Conservation (phyloP, 2,329 filamentous ascomycete genomes). For the Ophiobolus disseminans region DNA sequence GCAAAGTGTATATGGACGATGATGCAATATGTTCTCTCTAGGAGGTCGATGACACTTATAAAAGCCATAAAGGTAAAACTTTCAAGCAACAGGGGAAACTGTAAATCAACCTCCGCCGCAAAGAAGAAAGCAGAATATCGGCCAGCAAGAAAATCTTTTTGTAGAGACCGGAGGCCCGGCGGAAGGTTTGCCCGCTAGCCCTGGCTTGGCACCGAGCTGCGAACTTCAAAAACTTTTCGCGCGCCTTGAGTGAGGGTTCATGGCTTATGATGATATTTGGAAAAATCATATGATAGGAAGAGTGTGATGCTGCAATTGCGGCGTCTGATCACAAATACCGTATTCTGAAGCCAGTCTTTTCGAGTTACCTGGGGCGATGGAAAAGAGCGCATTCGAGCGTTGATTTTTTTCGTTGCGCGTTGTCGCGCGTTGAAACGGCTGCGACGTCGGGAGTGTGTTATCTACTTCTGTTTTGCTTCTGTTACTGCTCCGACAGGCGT, state of each 20-base stretch:
- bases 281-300: constrained; percentile 54
- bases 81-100: constrained; percentile 81
- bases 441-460: constrained; percentile 16
- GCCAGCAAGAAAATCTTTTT: constrained; percentile 29
- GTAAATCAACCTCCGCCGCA: constrained; percentile 76
- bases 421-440: constrained; percentile 14
- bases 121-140: constrained; percentile 67
- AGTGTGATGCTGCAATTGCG: constrained; percentile 41
- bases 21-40: constrained; percentile 78
- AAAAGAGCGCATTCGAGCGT: constrained; percentile 11
- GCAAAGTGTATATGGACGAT: constrained; percentile 53
- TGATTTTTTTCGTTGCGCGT: constrained; percentile 14
- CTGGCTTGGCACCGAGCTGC: not conserved
- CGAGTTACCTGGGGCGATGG: not conserved
- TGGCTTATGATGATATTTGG: constrained; percentile 48
- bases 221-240: constrained; percentile 11
- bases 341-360: constrained; percentile 26
- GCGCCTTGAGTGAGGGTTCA: no score
- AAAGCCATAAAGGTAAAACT: constrained; percentile 56
- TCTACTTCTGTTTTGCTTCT: constrained; percentile 13
- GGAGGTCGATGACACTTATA: constrained; percentile 79
- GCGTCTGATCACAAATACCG: constrained; percentile 27
- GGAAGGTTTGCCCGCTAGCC: no score
- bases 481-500: constrained; percentile 11
- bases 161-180: constrained; percentile 16